Evolutionary conservation across 208 protist genomes (phyloP), one percentile per base, ranked within the genome.

Genomic region (Kentomonas sorsogonicus): DNA sequence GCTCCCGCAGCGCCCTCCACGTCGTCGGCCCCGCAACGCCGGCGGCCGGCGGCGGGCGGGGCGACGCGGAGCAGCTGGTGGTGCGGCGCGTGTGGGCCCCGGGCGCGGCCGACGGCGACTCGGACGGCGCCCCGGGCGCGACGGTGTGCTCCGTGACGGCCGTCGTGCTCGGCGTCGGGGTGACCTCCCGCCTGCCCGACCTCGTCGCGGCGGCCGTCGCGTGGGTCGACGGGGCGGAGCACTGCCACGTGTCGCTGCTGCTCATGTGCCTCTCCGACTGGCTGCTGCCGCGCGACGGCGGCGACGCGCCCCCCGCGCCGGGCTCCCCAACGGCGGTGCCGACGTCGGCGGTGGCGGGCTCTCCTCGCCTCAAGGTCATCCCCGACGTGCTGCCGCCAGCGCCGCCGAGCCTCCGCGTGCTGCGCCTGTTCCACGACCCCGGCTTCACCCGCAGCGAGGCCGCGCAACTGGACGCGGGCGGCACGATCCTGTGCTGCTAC

Each of bases 1-100:
- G 72, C 3, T 75, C 70, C 2, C 54, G 44, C 3, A 60, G 73
- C 33, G 83, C 56, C n/a, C 70, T 93, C 16, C 62, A 81, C 50
- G 15, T 93, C 6, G 47, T 89, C 16, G 82, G 86, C 13, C 86
- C 86, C 0, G 7, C 33, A 36, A 36, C 33, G 33, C 33, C 33
- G 33, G 5, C 33, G 33, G n/a, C n/a, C n/a, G n/a, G n/a, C n/a
- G n/a, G n/a, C 11, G 6, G 23, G 22, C 7, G 25, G 18, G 20
- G 18, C 7, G 46, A 27, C 4, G 34, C 5, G 46, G 26, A 33
- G 18, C 46, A 52, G 46, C 23, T 52, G 34, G n/a, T 52, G 20
- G 34, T 36, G 3, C 46, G 23, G 3, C 53, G 31, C 11, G 26
- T 41, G 4, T 43, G 27, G 31, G 27, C 16, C 11, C 25, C 38